Percentiles rank a stretch among this genome's conserved stretches.
Conservation (phyloP, 2,329 filamentous ascomycete genomes). For the Calonectria montana region DNA sequence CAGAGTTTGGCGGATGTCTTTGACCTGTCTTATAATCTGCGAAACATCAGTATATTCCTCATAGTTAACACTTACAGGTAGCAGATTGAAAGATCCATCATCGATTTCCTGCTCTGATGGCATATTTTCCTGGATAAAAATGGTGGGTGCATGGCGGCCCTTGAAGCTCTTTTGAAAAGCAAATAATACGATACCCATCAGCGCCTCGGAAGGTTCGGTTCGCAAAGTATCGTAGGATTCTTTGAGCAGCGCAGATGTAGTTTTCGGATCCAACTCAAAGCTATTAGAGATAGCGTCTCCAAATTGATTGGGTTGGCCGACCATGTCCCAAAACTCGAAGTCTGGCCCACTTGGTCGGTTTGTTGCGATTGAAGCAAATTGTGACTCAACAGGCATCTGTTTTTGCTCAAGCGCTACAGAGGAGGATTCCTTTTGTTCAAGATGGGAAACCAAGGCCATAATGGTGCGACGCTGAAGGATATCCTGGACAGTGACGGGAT, state of each 20-base stretch:
- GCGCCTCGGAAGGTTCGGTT: neutral
- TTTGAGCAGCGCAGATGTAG: neutral
- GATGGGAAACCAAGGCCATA: neutral
- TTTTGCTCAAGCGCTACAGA: neutral
- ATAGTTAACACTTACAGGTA: neutral
- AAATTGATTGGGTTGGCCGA: neutral
- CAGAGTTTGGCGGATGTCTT: neutral
- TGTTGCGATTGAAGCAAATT: neutral
- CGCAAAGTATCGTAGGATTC: neutral
- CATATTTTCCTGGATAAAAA: neutral
- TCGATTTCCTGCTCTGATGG: neutral
- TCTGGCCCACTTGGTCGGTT: neutral
- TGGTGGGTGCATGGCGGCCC: neutral
- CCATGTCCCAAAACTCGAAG: neutral
- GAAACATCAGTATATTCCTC: neutral
- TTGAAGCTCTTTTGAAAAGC: neutral
- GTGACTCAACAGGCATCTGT: neutral
- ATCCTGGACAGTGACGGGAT: slow-evolving; percentile 46
- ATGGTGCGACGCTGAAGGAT: slow-evolving; percentile 47
- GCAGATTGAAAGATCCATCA: neutral
- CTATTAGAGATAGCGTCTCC: neutral
- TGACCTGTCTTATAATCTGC: neutral
- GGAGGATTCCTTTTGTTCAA: neutral
- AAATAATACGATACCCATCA: neutral
- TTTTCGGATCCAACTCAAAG: neutral